Base-by-base conservation (phyloP, 306 rosid species). In the Vigna mungo region DNA sequence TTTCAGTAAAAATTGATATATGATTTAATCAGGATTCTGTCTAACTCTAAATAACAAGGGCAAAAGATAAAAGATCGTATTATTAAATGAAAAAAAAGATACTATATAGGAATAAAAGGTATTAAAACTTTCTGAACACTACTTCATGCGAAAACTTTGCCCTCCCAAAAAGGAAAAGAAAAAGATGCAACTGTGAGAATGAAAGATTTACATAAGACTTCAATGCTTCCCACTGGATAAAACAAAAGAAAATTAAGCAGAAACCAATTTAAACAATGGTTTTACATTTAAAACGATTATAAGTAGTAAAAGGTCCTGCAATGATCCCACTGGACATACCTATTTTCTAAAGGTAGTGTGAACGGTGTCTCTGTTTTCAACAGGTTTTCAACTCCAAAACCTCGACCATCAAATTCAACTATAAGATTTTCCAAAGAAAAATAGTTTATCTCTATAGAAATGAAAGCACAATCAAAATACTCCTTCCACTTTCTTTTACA, bases 1-100 rank as follows among this genome's bases (percentile, higher is more conserved):
- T 88, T 87, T 83, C 85, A 92, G 83, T 77, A 53, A 84, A 84
- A 76, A 85, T 61, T 37, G 77, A 75, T 77, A 78, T 62, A 74
- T 82, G 79, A 78, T 79, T 68, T 79, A 78, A 81, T 78, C 66
- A 83, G 78, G 87, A 87, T 87, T 82, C 84, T 55, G 34, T 80
- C 69, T 70, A 77, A 75, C 61, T 63, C 69, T 60, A 76, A 72
- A 85, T 75, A 81, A 18, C 54, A 65, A 58, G 18, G 18, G 73
- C 49, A 55, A 62, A 68, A 55, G 52, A 76, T 63, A 74, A 46
- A 44, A 59, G 10, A 51, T 74, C 76, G 59, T 43, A 58, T 23
- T 41, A 23, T 46, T 69, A 55, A 75, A 68, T 54, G 59, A 25
- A 64, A 47, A 62, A 39, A 17, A 71, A 7, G 72, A 21, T 54